These are phyloP conservation scores for Plasmodium blacklocki DNA, from an alignment of 169 alveolate species.

Conservation along the genomic window DNA sequence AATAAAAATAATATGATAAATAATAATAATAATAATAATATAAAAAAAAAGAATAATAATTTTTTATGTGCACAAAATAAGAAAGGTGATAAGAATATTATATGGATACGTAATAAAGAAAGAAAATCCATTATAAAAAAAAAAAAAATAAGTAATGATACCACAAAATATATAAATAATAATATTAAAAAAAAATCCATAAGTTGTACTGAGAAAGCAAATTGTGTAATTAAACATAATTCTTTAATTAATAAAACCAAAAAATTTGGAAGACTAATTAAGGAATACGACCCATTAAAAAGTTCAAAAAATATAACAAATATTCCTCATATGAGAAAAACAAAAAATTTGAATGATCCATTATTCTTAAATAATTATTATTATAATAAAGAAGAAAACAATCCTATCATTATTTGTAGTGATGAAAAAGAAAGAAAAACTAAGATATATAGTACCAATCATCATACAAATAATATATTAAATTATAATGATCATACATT, in stretches of 20 bases:
- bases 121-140: constrained; percentile 39
- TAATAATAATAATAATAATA: not conserved
- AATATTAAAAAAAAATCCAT: constrained; percentile 8
- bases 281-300: constrained; percentile 23
- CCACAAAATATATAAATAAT: constrained; percentile 9
- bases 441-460: constrained; percentile 25
- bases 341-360: not conserved
- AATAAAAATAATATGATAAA: constrained; percentile 16
- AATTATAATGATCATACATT: constrained; percentile 40
- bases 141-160: constrained; percentile 44
- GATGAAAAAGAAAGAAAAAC: constrained; percentile 8
- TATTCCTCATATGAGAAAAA: constrained; percentile 14
- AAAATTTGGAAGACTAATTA: constrained; percentile 18
- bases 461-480: constrained; percentile 28
- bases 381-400: constrained; percentile 1
- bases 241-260: constrained; percentile 8
- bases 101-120: constrained; percentile 11
- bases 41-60: constrained; percentile 10
- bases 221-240: constrained; percentile 10
- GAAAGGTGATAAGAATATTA: not conserved
- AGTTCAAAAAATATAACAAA: constrained; percentile 1
- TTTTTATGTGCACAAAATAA: constrained; percentile 53
- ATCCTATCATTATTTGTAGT: constrained; percentile 3
- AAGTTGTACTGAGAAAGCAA: too few species aligned
- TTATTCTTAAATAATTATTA: not conserved